These are phyloP conservation scores for Schizophyllum commune DNA, from an alignment of 1,284 basidiomycete species.

Conservation along the genomic window DNA sequence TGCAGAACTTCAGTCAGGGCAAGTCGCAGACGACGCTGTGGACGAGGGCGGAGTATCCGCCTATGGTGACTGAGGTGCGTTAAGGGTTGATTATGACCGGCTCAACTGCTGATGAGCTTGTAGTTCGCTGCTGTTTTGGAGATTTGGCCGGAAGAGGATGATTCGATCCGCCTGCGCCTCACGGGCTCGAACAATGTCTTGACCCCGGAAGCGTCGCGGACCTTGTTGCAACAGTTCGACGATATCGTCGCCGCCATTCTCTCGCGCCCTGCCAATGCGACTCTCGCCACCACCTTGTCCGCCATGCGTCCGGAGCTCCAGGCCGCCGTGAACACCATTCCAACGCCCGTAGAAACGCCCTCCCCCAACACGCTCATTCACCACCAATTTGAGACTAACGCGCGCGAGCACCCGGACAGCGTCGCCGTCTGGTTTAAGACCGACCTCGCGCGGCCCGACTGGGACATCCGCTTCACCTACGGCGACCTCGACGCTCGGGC, in stretches of 20 bases:
- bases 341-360: background rate
- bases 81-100: background rate
- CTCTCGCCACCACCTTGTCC: background rate
- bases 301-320: slow-evolving; percentile 1
- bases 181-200: slow-evolving; percentile 7
- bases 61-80: slow-evolving; percentile 9
- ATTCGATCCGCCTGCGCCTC: slow-evolving; percentile 4
- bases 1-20: slow-evolving; percentile 7
- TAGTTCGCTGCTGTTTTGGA: background rate
- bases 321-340: slow-evolving; percentile 3
- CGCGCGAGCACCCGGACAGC: background rate
- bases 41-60: slow-evolving; percentile 6
- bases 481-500: slow-evolving; percentile 4
- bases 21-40: slow-evolving; percentile 6
- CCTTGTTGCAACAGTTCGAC: slow-evolving; percentile 6
- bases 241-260: slow-evolving; percentile 4
- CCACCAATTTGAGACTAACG: slow-evolving; percentile 7
- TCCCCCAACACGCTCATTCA: slow-evolving; percentile 5
- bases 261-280: background rate
- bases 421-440: slow-evolving; percentile 7
- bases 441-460: slow-evolving; percentile 3
- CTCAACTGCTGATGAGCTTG: background rate
- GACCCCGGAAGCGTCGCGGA: slow-evolving; percentile 4
- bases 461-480: slow-evolving; percentile 4
- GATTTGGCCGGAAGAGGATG: slow-evolving; percentile 7